These are phyloP conservation scores for Hanseniaspora valbyensis DNA, from an alignment of 805 yeast species.

Conservation along the genomic window DNA sequence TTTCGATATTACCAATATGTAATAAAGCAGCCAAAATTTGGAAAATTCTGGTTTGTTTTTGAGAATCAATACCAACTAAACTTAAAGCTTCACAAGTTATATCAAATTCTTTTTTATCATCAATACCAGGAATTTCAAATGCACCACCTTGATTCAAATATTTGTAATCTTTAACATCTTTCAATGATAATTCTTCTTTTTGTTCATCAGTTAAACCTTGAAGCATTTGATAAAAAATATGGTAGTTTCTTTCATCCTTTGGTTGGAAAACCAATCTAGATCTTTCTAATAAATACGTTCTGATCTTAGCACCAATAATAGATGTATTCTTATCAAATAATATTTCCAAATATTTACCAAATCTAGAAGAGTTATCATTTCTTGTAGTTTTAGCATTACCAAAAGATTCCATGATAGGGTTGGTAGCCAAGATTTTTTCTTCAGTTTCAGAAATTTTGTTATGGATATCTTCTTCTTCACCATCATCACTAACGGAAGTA, in stretches of 20 bases:
- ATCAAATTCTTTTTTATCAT: constrained; percentile 67
- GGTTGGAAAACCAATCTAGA: constrained; percentile 94
- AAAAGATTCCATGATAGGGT: constrained; percentile 81
- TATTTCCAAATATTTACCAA: constrained; percentile 88
- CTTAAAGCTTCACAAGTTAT: constrained; percentile 66
- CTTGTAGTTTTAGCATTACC: constrained; percentile 91
- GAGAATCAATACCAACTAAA: constrained; percentile 60
- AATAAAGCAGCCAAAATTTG: constrained; percentile 74
- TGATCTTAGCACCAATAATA: constrained; percentile 86
- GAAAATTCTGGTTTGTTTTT: constrained; percentile 57
- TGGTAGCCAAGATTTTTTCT: constrained; percentile 88
- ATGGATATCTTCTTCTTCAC: constrained; percentile 30
- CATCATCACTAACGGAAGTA: constrained; percentile 19
- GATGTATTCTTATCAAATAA: constrained; percentile 62
- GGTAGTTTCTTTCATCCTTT: constrained; percentile 80
- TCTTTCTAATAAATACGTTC: constrained; percentile 87
- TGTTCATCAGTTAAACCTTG: constrained; percentile 52
- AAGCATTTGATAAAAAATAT: constrained; percentile 81
- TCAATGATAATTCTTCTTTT: constrained; percentile 49
- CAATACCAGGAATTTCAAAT: constrained; percentile 58
- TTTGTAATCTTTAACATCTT: constrained; percentile 54
- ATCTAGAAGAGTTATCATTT: constrained; percentile 87
- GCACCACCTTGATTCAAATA: constrained; percentile 85
- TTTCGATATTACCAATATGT: constrained; percentile 85
- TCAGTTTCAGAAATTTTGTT: constrained; percentile 73